Percentiles rank a stretch among this genome's conserved stretches.
phyloP scores from a whole-genome alignment of 805 yeast genomes.

The Brettanomyces bruxellensis region DNA sequence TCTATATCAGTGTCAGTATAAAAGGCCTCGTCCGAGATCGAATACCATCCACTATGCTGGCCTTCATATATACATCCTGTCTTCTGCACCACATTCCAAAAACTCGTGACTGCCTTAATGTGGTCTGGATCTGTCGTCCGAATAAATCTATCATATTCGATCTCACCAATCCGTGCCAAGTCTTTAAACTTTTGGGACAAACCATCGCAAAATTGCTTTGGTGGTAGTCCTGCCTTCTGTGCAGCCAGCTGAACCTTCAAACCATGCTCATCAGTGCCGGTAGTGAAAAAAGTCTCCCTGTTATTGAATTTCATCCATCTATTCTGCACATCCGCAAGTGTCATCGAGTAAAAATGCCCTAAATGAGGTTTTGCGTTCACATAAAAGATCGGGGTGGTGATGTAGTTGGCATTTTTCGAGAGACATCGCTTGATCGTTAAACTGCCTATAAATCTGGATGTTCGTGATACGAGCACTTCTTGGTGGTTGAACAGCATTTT shows the following conservation, averaged over 20 bases:
- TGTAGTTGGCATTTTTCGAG: conserved; percentile 26
- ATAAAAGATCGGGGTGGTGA: conserved; percentile 91
- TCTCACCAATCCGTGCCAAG: conserved; percentile 49
- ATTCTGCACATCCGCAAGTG: conserved; percentile 67
- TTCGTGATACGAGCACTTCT: no score
- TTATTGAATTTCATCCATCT: conserved; percentile 56
- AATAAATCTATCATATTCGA: conserved; percentile 67
- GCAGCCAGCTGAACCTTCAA: conserved; percentile 89
- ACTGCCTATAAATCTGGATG: no score
- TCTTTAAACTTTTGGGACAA: conserved; percentile 54
- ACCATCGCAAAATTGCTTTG: conserved; percentile 65
- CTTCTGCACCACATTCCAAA: conserved; percentile 58
- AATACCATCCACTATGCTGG: conserved; percentile 88
- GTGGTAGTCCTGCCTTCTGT: conserved; percentile 34
- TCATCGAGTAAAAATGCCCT: conserved; percentile 87
- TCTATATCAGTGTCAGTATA: conserved; percentile 75
- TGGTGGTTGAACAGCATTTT: no score
- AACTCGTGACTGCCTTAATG: conserved; percentile 44
- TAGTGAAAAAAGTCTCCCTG: conserved; percentile 47
- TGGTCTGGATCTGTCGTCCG: conserved; percentile 89
- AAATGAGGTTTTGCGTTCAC: conserved; percentile 94
- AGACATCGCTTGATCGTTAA: conserved; percentile 1
- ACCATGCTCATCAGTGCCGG: conserved; percentile 98
- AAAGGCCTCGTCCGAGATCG: conserved; percentile 89
- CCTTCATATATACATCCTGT: conserved; percentile 75